Conservation (phyloP, 2,329 filamentous ascomycete genomes). For the Epichloe sp. region DNA sequence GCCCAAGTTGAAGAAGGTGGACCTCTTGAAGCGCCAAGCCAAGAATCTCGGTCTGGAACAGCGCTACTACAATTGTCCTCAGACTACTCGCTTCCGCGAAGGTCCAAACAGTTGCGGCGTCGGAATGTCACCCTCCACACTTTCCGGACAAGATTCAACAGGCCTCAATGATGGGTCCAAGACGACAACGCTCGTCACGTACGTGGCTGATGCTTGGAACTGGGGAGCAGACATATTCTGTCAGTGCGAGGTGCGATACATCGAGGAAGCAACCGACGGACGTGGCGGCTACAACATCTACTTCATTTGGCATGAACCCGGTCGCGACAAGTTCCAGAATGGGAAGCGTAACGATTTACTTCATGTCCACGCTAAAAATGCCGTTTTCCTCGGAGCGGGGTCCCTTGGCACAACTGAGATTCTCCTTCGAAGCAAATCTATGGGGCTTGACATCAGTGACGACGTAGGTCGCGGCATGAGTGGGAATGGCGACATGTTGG, state of each 20-base stretch:
- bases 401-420: slow-evolving; percentile 54
- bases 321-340: slow-evolving; percentile 39
- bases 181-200: slow-evolving; percentile 52
- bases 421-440: slow-evolving; percentile 43
- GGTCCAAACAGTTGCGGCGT: slow-evolving; percentile 52
- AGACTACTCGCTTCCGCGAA: slow-evolving; percentile 50
- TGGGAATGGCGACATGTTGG: slow-evolving; percentile 54
- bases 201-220: slow-evolving; percentile 57
- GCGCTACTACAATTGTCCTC: slow-evolving; percentile 42
- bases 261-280: slow-evolving; percentile 35
- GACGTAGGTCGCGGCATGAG: slow-evolving; percentile 47
- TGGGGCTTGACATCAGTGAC: slow-evolving; percentile 44
- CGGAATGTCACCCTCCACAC: slow-evolving; percentile 44
- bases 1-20: slow-evolving; percentile 44
- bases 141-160: slow-evolving; percentile 50
- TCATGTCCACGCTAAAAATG: slow-evolving; percentile 53
- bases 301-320: slow-evolving; percentile 50
- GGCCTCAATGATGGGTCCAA: slow-evolving; percentile 57
- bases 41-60: slow-evolving; percentile 33
- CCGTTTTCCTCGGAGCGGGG: slow-evolving; percentile 54
- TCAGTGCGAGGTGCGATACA: slow-evolving; percentile 51
- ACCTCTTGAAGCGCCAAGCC: slow-evolving; percentile 44
- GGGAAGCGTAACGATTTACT: slow-evolving; percentile 43
- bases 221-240: slow-evolving; percentile 62
- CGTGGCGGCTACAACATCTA: slow-evolving; percentile 48